A percentile compares a stretch with the other conserved stretches of the same genome.
phyloP scores from a whole-genome alignment of 2,329 filamentous ascomycete species.

The Pseudopyricularia javanii region DNA sequence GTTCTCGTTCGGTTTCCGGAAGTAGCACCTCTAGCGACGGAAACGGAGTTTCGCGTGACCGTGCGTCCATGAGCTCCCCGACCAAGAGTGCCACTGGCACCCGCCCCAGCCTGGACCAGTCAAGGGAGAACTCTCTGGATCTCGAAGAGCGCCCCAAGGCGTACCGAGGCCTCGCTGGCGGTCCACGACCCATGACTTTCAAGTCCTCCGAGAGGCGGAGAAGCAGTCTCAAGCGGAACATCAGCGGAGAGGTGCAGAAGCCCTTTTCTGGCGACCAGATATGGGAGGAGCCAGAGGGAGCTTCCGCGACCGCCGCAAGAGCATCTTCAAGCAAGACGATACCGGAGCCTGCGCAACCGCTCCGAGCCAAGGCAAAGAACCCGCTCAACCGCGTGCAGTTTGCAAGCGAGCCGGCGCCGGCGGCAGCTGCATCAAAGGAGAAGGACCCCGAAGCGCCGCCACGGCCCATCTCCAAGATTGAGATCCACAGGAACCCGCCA shows the following conservation, averaged over 20 bases:
- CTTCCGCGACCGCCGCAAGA: conserved; percentile 15
- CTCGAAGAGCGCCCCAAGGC: conserved; percentile 18
- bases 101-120: conserved; percentile 19
- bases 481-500: conserved; percentile 77
- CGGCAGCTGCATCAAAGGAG: no score
- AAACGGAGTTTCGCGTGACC: conserved; percentile 10
- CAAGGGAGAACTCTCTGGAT: conserved; percentile 7
- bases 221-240: conserved; percentile 56
- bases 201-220: conserved; percentile 34
- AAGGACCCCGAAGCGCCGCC: conserved; percentile 10
- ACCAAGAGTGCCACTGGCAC: conserved; percentile 10
- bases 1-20: conserved; percentile 33
- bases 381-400: conserved; percentile 51
- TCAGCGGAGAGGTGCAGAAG: conserved; percentile 54
- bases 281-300: conserved; percentile 72
- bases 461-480: conserved; percentile 28
- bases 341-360: conserved; percentile 22
- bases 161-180: conserved; percentile 25
- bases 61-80: conserved; percentile 14
- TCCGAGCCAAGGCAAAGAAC: conserved; percentile 51
- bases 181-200: conserved; percentile 13
- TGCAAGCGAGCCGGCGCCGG: conserved; percentile 26
- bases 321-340: conserved; percentile 9
- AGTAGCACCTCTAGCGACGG: conserved; percentile 38
- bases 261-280: conserved; percentile 70